phyloP scores from a whole-genome alignment of 1,284 basidiomycete species.

The Uromyces viciae-fabae region DNA sequence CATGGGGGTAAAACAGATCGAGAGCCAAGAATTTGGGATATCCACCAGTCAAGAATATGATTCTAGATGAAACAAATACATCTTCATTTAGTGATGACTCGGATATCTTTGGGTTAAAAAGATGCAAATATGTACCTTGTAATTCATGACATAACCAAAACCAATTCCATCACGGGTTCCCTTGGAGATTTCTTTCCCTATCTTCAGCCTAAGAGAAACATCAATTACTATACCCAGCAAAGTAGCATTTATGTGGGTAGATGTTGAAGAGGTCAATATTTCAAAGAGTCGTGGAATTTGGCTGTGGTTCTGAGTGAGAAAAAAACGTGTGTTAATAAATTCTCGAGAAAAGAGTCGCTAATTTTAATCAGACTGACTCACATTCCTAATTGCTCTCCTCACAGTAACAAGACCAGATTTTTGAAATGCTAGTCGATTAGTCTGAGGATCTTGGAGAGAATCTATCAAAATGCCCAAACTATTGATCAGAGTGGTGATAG shows the following conservation, averaged over 20 bases:
- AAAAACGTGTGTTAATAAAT: neutral
- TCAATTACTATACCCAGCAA: slow-evolving; percentile 51
- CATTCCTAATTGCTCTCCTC: slow-evolving; percentile 43
- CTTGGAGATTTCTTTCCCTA: slow-evolving; percentile 48
- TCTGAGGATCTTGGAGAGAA: slow-evolving; percentile 24
- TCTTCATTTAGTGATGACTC: neutral
- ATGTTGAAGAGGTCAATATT: slow-evolving; percentile 25
- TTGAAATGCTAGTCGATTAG: slow-evolving; percentile 24
- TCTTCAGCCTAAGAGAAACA: slow-evolving; percentile 50
- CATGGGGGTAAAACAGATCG: slow-evolving; percentile 49
- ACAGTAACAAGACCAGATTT: slow-evolving; percentile 37
- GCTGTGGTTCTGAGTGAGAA: slow-evolving; percentile 23
- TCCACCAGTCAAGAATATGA: slow-evolving; percentile 42
- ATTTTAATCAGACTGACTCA: slow-evolving; percentile 15
- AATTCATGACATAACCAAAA: slow-evolving; percentile 42
- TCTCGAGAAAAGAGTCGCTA: neutral
- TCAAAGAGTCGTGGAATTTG: slow-evolving; percentile 35
- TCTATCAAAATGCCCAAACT: slow-evolving; percentile 22
- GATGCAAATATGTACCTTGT: slow-evolving; percentile 38
- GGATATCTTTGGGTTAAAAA: no score
- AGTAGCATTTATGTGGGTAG: slow-evolving; percentile 22
- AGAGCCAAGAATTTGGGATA: slow-evolving; percentile 47
- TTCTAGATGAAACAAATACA: slow-evolving; percentile 20
- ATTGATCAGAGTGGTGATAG: slow-evolving; percentile 13
- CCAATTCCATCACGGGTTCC: slow-evolving; percentile 47